phyloP scores from a whole-genome alignment of 2,329 filamentous ascomycete species.

The Exophiala phaeomuriformis region DNA sequence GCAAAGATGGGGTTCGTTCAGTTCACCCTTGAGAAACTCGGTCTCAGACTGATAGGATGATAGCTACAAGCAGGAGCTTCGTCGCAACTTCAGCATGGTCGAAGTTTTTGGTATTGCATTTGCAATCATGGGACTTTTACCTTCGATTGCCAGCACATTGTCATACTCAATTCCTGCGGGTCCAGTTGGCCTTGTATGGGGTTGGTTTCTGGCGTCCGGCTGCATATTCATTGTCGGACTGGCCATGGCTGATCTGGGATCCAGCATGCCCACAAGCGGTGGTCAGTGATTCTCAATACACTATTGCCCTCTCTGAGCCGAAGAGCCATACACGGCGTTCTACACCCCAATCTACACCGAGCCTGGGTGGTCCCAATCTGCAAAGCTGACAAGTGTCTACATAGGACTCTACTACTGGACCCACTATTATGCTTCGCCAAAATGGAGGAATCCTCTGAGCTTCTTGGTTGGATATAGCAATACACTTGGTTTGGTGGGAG shows the following conservation, averaged over 20 bases:
- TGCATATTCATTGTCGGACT: conserved; percentile 55
- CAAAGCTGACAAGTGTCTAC: not conserved
- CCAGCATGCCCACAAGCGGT: conserved; percentile 53
- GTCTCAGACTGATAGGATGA: not conserved
- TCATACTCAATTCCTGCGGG: conserved; percentile 54
- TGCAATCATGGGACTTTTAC: conserved; percentile 55
- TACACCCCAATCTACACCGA: not conserved
- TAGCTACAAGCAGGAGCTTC: conserved; percentile 54
- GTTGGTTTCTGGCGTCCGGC: conserved; percentile 52
- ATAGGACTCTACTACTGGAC: conserved; percentile 51
- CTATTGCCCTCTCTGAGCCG: too few relatives aligned
- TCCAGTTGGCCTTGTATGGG: conserved; percentile 56
- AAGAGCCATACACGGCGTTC: not conserved
- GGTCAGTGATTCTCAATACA: conserved; percentile 24
- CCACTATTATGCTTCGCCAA: conserved; percentile 51
- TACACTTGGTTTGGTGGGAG: conserved; percentile 54
- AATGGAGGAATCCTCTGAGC: conserved; percentile 50
- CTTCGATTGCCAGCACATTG: conserved; percentile 54
- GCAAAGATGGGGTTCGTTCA: conserved; percentile 29
- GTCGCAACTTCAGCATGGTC: conserved; percentile 55
- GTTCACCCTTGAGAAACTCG: not conserved
- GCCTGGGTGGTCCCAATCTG: not conserved
- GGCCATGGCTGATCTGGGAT: conserved; percentile 46
- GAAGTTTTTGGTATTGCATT: conserved; percentile 56
- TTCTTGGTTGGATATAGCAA: conserved; percentile 57